Evolutionary conservation across 345 rosid species (phyloP).

Genomic region (Brassica napus): Da-Ae NC_063451.1:37063501-37064000

Average conservation of each 20-base stretch:
- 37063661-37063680: slow-evolving; percentile 9
- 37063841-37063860: background rate
- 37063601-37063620: slow-evolving; percentile 27
- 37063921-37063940: background rate
- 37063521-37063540: slow-evolving; percentile 24
- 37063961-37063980: slow-evolving; percentile 3
- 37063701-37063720: background rate
- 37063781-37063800: slow-evolving; percentile 4
- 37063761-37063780: background rate
- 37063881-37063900: slow-evolving; percentile 5
- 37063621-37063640: background rate
- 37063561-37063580: slow-evolving; percentile 11
- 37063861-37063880: slow-evolving; percentile 4
- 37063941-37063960: slow-evolving; percentile 27
- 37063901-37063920: slow-evolving; percentile 20
- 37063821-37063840: slow-evolving; percentile 16
- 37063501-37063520: slow-evolving; percentile 24
- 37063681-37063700: slow-evolving; percentile 8
- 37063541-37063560: background rate
- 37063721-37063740: slow-evolving; percentile 18
- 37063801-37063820: slow-evolving; percentile 11
- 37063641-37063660: slow-evolving; percentile 26
- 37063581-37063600: slow-evolving; percentile 4
- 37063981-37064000: slow-evolving; percentile 24
- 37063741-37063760: slow-evolving; percentile 20